Evolutionary conservation across 2,329 filamentous ascomycete species (phyloP).

Genomic region (Diaporthe batatas): DNA sequence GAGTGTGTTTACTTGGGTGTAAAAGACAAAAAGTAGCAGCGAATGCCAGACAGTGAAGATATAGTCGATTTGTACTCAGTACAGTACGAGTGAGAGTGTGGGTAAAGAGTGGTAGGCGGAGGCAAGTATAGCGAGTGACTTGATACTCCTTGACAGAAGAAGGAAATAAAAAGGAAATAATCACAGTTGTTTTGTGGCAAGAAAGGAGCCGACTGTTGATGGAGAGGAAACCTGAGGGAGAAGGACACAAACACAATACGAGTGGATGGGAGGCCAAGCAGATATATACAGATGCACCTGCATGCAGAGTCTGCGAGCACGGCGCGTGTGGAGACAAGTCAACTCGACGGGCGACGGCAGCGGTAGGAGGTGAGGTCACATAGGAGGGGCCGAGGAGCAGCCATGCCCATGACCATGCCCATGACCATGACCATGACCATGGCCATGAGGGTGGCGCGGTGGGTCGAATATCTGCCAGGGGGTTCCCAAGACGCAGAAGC

Average conservation of each 20-base stretch:
- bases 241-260: slow-evolving; percentile 33
- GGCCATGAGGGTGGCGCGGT: slow-evolving; percentile 34
- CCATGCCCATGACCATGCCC: slow-evolving; percentile 34
- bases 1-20: slow-evolving; percentile 22
- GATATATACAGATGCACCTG: slow-evolving; percentile 38
- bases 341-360: slow-evolving; percentile 5
- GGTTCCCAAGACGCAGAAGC: slow-evolving; percentile 30
- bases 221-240: slow-evolving; percentile 42
- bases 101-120: slow-evolving; percentile 48
- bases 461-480: slow-evolving; percentile 35
- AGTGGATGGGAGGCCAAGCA: slow-evolving; percentile 18
- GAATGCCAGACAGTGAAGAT: slow-evolving; percentile 35
- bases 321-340: slow-evolving; percentile 8
- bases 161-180: slow-evolving; percentile 45
- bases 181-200: slow-evolving; percentile 37
- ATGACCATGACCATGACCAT: slow-evolving; percentile 36
- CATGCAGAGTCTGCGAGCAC: slow-evolving; percentile 34
- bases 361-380: slow-evolving; percentile 31
- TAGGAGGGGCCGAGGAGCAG: slow-evolving; percentile 22
- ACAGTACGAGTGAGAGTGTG: slow-evolving; percentile 46
- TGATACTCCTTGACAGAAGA: slow-evolving; percentile 58
- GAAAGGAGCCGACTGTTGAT: slow-evolving; percentile 31
- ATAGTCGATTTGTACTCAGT: slow-evolving; percentile 39
- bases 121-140: slow-evolving; percentile 70
- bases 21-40: slow-evolving; percentile 17